Evolutionary conservation across 2,329 filamentous ascomycete genomes (phyloP), one percentile per base, ranked within the genome.

Genomic region (Talaromyces sp.): DNA sequence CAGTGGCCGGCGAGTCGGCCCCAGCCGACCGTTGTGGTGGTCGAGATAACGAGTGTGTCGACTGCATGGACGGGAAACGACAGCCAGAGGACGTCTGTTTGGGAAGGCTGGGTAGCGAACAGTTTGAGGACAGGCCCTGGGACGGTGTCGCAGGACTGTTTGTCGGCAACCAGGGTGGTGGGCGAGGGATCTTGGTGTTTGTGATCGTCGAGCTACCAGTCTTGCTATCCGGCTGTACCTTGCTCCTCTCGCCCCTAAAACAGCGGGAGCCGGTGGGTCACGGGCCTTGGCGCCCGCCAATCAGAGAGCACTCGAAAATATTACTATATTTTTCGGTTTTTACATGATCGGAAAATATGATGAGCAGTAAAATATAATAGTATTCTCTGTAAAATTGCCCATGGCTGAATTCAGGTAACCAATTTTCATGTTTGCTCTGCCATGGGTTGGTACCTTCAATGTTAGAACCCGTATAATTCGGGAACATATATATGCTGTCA

Each of bases 1-100:
- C 67, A 28, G 66, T 66, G 27, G 69, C 68, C 47, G 68, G 65
- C 59, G 82, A 81, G 65, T 88, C 86, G 39, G 80, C 82, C 64
- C 81, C 84, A n/a, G 87, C 88, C 68, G 86, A 84, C 66, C 86
- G 82, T 70, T 85, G 85, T 69, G 83, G 77, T 55, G 78, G 77
- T 71, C 84, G 58, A 27, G 64, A 63, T 42, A 62, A 59, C 49
- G 62, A 65, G 55, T 63, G 60, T 36, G 64, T 49, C 27, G 64
- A 64, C 62, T 67, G 66, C 67, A 69, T 67, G 44, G 49, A 53
- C 55, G 56, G 28, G 19, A 25, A 30, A 52, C 44, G 39, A 59
- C 51, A 55, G 59, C 22, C 49, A 30, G 13, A 36, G 33, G 55
- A 63, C 19, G 39, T 9, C 30, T 30, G 49, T 58, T 51, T 57